Evolutionary conservation across 2,329 filamentous ascomycete species (phyloP).

Genomic region (Leptographium procerum): DNA sequence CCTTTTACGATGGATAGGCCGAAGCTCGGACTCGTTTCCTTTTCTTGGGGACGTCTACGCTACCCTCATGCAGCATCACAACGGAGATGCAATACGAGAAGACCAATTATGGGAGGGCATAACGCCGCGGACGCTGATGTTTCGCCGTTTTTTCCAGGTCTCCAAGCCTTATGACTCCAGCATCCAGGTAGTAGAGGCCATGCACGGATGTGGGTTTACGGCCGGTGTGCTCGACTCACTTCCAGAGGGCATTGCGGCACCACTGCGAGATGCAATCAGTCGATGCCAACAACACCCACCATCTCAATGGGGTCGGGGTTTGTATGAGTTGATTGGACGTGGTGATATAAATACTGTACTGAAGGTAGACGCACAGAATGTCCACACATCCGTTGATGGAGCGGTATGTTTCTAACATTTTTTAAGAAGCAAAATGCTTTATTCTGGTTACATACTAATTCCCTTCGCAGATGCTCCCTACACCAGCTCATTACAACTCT

Average conservation of each 20-base stretch:
- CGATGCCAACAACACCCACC: slow-evolving; percentile 75
- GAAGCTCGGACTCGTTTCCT: slow-evolving; percentile 25
- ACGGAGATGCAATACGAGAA: slow-evolving; percentile 21
- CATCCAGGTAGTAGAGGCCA: slow-evolving; percentile 58
- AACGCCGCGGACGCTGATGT: slow-evolving; percentile 57
- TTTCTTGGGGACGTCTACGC: slow-evolving; percentile 35
- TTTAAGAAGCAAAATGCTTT: neutral
- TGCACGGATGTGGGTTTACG: slow-evolving; percentile 60
- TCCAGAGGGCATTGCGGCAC: slow-evolving; percentile 71
- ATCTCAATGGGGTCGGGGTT: slow-evolving; percentile 57
- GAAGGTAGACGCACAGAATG: slow-evolving; percentile 30
- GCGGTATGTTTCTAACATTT: slow-evolving; percentile 1
- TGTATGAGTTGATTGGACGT: slow-evolving; percentile 67
- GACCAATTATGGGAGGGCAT: slow-evolving; percentile 32
- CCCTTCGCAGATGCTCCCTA: neutral
- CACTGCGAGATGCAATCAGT: slow-evolving; percentile 74
- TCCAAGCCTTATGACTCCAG: slow-evolving; percentile 39
- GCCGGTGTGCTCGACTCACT: slow-evolving; percentile 63
- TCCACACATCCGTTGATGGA: neutral
- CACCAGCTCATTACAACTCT: neutral
- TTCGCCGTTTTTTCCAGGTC: slow-evolving; percentile 55
- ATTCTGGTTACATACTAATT: neutral
- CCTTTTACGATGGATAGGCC: slow-evolving; percentile 31
- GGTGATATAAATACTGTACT: slow-evolving; percentile 67
- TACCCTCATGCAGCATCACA: slow-evolving; percentile 22